Evolutionary conservation across 2,329 filamentous ascomycete species (phyloP), one percentile per base, ranked within the genome.

Genomic region (Stachybotrys chartarum): DNA sequence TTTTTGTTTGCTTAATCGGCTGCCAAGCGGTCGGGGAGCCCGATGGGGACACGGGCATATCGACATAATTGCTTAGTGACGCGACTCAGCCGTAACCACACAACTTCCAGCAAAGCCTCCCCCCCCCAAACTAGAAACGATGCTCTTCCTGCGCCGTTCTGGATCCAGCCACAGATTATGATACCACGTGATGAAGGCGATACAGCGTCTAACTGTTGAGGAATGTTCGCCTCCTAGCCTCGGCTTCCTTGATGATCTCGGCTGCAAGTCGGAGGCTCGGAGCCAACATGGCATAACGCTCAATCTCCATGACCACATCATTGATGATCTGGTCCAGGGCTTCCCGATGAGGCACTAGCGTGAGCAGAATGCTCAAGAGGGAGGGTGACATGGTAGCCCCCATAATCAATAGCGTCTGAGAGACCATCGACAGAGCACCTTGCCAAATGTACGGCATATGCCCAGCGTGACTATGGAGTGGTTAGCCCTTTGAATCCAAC

Each of bases 361-460:
- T 77, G 51, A 80, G 58, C 67, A 93, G 75, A 46, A 92, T 84
- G 52, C 76, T 79, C 30, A 82, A 84, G 3, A 93, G 80, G 6
- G 85, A 85, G 1, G 85, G 84, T 8, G 86, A 91, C 84, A 93
- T 89, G 16, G 87, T 91, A 16, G 89, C 88, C 7, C 88, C 90
- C 89, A 94, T 93, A 39, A 94, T 83, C 48, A 94, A 77, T 16
- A 94, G 76, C 2, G 87, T 88, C 70, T 94, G 90, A 6, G 88
- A 91, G 24, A 92, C 87, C 66, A 94, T 90, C 24, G 87, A 91
- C 44, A 94, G 78, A 8, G 89, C 88, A 17, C 89, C 89, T 74
- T 93, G 90, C 86, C 88, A 94, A 18, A 93, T 80, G 70, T 93
- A 94, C 12, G 89, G 89, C 75, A 94, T 86, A 67, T 93, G 89